These are phyloP conservation scores for Ceratorhiza oryzae-sativae DNA, from an alignment of 1,284 basidiomycete genomes.

Conservation along the genomic window DNA sequence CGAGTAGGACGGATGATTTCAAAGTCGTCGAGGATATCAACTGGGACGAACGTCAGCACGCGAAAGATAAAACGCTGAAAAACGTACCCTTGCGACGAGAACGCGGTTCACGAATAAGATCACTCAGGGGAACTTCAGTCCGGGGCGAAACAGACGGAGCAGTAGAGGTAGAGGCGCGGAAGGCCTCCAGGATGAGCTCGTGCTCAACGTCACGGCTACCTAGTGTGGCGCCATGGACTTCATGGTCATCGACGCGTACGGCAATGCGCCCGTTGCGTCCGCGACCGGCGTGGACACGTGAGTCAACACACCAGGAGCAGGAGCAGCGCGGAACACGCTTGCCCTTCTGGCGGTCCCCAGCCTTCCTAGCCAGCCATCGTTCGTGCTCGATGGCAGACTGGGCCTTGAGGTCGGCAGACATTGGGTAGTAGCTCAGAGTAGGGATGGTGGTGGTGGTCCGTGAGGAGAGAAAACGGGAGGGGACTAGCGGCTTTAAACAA, in stretches of 20 bases:
- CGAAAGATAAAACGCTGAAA: conserved; percentile 7
- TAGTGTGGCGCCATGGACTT: conserved; percentile 1
- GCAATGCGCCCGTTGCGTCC: conserved; percentile 20
- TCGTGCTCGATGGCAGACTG: conserved; percentile 34
- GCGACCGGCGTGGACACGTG: conserved; percentile 17
- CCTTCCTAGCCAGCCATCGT: conserved; percentile 33
- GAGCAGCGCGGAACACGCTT: conserved; percentile 30
- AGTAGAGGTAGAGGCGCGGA: conserved; percentile 9
- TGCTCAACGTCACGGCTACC: conserved; percentile 11
- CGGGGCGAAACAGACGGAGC: not conserved
- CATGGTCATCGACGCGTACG: conserved; percentile 27
- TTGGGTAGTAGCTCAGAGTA: not conserved
- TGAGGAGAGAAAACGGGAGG: conserved; percentile 23
- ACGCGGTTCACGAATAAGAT: conserved; percentile 21
- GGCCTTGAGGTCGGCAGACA: conserved; percentile 27
- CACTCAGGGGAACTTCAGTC: conserved; percentile 16
- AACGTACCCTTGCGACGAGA: conserved; percentile 30
- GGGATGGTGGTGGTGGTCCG: conserved; percentile 20
- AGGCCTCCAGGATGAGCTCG: conserved; percentile 23
- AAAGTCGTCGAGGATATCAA: conserved; percentile 36
- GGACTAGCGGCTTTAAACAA: conserved; percentile 19
- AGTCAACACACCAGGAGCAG: conserved; percentile 16
- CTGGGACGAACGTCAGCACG: conserved; percentile 9
- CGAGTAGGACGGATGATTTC: conserved; percentile 36
- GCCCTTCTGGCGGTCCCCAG: conserved; percentile 31